phyloP scores from a whole-genome alignment of 2,329 filamentous ascomycete species.

The Juglanconis sp. region DNA sequence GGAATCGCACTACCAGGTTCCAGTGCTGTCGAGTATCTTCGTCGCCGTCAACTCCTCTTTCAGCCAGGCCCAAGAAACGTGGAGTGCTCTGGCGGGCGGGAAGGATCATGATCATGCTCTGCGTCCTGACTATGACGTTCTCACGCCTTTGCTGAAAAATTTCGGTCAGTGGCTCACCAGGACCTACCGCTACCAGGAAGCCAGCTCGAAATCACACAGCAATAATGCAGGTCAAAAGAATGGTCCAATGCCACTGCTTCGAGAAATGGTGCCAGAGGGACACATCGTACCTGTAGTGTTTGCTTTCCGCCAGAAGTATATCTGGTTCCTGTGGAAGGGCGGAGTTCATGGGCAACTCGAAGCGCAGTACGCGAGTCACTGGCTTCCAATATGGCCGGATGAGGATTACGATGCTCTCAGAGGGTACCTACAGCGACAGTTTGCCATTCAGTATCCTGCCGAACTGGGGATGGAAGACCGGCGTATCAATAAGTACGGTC shows the following conservation, averaged over 20 bases:
- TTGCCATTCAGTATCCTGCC: neutral
- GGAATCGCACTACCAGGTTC: neutral
- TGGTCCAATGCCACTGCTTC: neutral
- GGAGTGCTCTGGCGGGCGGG: neutral
- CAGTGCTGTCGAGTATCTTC: neutral
- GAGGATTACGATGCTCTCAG: neutral
- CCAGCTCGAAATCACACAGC: too few species aligned
- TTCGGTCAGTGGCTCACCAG: neutral
- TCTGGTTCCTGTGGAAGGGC: neutral
- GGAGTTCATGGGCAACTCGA: neutral
- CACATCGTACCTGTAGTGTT: neutral
- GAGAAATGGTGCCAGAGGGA: neutral
- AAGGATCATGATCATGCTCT: neutral
- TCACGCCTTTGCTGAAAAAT: neutral
- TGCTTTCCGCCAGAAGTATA: neutral
- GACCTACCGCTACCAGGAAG: too few species aligned
- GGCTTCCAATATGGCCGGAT: neutral
- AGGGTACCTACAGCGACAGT: neutral
- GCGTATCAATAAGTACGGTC: too few species aligned
- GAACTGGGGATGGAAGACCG: neutral
- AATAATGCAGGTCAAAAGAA: too few species aligned
- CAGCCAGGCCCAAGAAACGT: neutral
- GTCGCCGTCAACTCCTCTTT: neutral
- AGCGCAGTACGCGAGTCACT: neutral
- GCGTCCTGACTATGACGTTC: neutral